Evolutionary conservation across 2,329 filamentous ascomycete species (phyloP).

Genomic region (Lizonia empirigonia): DNA sequence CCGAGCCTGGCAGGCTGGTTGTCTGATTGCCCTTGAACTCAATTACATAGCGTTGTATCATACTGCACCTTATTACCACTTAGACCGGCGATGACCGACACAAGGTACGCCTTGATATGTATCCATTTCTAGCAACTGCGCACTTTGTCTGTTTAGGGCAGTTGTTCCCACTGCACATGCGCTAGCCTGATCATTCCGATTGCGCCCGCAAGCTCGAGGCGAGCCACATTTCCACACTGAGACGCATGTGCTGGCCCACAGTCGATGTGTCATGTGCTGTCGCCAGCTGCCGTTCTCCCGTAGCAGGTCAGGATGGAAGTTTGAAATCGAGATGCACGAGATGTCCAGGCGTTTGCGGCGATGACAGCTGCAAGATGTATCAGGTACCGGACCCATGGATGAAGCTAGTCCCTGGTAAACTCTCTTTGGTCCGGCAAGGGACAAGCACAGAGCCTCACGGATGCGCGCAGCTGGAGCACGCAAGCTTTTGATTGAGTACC

Average conservation of each 20-base stretch:
- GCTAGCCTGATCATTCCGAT: slow-evolving; percentile 6
- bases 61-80: slow-evolving; percentile 25
- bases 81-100: slow-evolving; percentile 6
- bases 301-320: not conserved
- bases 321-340: not conserved
- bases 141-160: not conserved
- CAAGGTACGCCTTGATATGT: slow-evolving; percentile 2
- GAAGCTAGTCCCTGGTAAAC: too few species aligned
- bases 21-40: slow-evolving; percentile 31
- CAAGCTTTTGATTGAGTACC: slow-evolving; percentile 16
- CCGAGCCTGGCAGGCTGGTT: slow-evolving; percentile 47
- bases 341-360: not conserved
- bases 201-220: slow-evolving; percentile 12
- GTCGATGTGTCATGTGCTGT: slow-evolving; percentile 3
- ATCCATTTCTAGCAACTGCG: slow-evolving; percentile 11
- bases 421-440: slow-evolving; percentile 23
- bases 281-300: slow-evolving; percentile 8
- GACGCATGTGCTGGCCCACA: not conserved
- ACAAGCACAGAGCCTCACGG: slow-evolving; percentile 27
- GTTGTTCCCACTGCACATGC: slow-evolving; percentile 6
- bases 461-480: slow-evolving; percentile 20
- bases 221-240: not conserved
- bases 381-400: slow-evolving; percentile 5
- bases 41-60: slow-evolving; percentile 34
- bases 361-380: slow-evolving; percentile 1